Percentiles rank a stretch among this genome's conserved stretches.
These are phyloP conservation scores for Calonectria crousiana DNA, from an alignment of 2,329 filamentous ascomycete genomes.

Conservation along the genomic window DNA sequence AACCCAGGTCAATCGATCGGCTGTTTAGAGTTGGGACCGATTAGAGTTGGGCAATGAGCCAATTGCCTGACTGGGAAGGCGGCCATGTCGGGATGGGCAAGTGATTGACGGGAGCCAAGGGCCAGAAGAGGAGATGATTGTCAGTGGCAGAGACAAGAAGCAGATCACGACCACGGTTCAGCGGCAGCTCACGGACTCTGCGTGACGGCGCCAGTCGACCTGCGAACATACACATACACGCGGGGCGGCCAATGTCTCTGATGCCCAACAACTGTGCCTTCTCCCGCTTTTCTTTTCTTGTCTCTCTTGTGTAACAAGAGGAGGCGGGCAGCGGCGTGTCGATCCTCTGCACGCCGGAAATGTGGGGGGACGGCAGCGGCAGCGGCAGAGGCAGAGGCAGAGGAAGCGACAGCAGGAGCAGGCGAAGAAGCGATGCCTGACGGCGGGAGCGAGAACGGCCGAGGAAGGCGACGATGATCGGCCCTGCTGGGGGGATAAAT, in stretches of 20 bases:
- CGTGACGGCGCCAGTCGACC: not conserved
- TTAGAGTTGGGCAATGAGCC: not conserved
- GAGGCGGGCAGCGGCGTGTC: not conserved
- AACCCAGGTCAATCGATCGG: not conserved
- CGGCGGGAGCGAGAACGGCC: not conserved
- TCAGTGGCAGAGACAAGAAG: not conserved
- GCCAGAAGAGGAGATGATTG: not conserved
- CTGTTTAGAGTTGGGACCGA: not conserved
- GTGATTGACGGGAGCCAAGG: not conserved
- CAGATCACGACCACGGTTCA: not conserved
- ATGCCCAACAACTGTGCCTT: conserved; percentile 1
- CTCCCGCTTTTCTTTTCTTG: conserved; percentile 8
- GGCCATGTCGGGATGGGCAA: not conserved
- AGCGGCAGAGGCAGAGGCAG: no score
- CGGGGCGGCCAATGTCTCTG: not conserved
- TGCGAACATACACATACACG: not conserved
- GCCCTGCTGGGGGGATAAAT: not conserved
- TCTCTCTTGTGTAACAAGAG: not conserved
- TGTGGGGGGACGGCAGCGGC: not conserved
- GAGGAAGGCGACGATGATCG: not conserved
- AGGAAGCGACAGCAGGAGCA: not conserved
- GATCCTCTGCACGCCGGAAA: not conserved
- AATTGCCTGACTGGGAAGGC: not conserved
- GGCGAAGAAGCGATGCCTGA: not conserved
- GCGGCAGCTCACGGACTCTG: not conserved